Conservation (phyloP, 306 rosid species). For the Alnus rubra region DNA sequence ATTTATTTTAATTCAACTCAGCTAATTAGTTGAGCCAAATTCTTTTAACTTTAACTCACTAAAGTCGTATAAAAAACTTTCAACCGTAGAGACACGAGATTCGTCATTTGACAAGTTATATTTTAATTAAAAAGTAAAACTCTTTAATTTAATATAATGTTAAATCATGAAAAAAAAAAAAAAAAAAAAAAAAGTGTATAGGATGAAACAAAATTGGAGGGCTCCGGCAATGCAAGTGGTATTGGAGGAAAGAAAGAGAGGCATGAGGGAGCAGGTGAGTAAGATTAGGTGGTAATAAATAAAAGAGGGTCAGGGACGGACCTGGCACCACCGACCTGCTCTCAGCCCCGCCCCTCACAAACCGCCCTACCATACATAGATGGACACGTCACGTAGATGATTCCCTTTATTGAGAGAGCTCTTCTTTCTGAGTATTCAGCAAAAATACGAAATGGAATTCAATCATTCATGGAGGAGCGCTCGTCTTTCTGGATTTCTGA, state of each 20-base stretch:
- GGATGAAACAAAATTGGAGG: too few relatives aligned
- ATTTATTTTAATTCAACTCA: too few relatives aligned
- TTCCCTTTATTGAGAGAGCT: background rate
- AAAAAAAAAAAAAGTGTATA: too few relatives aligned
- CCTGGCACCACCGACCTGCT: slow-evolving; percentile 25
- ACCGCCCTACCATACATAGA: background rate
- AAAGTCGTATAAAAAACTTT: too few relatives aligned
- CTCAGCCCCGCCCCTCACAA: background rate
- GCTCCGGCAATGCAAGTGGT: background rate
- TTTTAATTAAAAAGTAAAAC: too few relatives aligned
- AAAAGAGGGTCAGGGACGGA: slow-evolving; percentile 2
- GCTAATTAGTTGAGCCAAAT: too few relatives aligned
- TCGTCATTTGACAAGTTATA: too few relatives aligned
- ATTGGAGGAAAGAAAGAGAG: background rate
- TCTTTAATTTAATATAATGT: too few relatives aligned
- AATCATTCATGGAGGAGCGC: background rate
- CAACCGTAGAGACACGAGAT: too few relatives aligned
- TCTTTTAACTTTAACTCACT: too few relatives aligned
- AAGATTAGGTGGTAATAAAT: background rate
- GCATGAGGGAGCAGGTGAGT: background rate
- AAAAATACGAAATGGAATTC: background rate
- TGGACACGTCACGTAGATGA: background rate
- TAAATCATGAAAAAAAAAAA: too few relatives aligned
- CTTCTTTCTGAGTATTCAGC: background rate
- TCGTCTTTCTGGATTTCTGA: background rate